These are phyloP conservation scores for Dionaea muscipula DNA, from an alignment of 179 eudicot genomes.

Conservation along the genomic window DNA sequence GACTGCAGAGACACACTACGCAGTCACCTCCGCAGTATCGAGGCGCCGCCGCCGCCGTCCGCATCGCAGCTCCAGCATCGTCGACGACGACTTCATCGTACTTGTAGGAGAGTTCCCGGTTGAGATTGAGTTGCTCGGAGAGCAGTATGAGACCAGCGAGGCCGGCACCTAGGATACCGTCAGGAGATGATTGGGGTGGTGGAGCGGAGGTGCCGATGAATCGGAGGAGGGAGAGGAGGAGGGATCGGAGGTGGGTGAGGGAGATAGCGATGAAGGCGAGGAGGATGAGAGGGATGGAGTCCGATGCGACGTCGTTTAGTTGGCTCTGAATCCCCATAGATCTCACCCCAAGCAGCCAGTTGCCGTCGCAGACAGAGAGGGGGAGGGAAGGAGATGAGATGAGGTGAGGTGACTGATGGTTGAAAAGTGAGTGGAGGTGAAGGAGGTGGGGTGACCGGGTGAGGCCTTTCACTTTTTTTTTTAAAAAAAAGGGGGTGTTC, in stretches of 20 bases:
- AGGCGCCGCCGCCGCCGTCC: neutral
- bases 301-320: conserved; percentile 1
- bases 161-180: neutral
- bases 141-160: neutral
- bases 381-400: too few species aligned
- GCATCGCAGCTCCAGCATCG: neutral
- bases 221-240: neutral
- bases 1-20: conserved; percentile 35
- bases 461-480: too few species aligned
- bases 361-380: too few species aligned
- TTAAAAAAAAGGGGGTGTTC: too few species aligned
- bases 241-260: conserved; percentile 2
- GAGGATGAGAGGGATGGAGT: neutral
- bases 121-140: neutral
- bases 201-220: neutral
- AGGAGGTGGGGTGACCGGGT: too few species aligned
- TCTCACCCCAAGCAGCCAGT: too few species aligned
- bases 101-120: neutral
- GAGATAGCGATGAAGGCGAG: conserved; percentile 1
- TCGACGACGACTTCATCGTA: neutral
- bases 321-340: conserved; percentile 1
- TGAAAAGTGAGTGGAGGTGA: too few species aligned
- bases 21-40: conserved; percentile 16
- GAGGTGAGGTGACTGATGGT: too few species aligned
- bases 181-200: neutral